Evolutionary conservation across 495 filamentous ascomycete species (phyloP).

Genomic region (Penicillium bialowiezense): DNA sequence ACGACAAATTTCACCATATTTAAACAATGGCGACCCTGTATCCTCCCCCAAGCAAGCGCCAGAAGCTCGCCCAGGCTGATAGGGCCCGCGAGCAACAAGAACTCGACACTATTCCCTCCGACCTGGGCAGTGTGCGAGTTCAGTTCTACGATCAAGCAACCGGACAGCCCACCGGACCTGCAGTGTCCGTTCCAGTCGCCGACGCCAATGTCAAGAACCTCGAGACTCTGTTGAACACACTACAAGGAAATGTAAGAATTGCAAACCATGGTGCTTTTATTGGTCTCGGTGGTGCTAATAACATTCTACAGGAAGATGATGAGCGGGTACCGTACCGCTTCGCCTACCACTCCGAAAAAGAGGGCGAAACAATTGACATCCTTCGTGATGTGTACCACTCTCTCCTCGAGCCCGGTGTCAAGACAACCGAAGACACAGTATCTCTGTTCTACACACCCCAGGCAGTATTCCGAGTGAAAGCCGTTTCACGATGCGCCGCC

Average conservation of each 20-base stretch:
- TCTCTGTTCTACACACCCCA: constrained; percentile 84
- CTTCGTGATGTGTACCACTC: constrained; percentile 74
- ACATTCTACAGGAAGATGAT: constrained; percentile 56
- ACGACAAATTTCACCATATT: constrained; percentile 2
- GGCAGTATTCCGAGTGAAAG: constrained; percentile 90
- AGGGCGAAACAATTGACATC: constrained; percentile 56
- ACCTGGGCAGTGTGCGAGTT: constrained; percentile 76
- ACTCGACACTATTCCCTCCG: constrained; percentile 64
- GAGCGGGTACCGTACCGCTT: constrained; percentile 89
- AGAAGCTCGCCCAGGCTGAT: constrained; percentile 72
- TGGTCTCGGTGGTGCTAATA: not conserved
- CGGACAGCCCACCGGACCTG: constrained; percentile 60
- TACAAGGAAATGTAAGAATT: constrained; percentile 72
- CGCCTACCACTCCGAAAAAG: constrained; percentile 59
- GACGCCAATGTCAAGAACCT: constrained; percentile 89
- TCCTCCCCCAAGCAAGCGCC: constrained; percentile 89
- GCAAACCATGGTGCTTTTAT: not conserved
- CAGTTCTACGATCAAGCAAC: constrained; percentile 86
- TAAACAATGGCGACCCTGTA: constrained; percentile 76
- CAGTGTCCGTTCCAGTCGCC: constrained; percentile 77
- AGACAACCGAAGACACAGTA: constrained; percentile 71
- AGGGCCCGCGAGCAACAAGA: constrained; percentile 73
- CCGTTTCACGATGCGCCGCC: constrained; percentile 84
- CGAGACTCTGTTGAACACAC: constrained; percentile 83
- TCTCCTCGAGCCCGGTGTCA: constrained; percentile 59